Percentiles rank a stretch among this genome's conserved stretches.
phyloP scores from a whole-genome alignment of 257 asterid species.

The Solanum pimpinellifolium region DNA sequence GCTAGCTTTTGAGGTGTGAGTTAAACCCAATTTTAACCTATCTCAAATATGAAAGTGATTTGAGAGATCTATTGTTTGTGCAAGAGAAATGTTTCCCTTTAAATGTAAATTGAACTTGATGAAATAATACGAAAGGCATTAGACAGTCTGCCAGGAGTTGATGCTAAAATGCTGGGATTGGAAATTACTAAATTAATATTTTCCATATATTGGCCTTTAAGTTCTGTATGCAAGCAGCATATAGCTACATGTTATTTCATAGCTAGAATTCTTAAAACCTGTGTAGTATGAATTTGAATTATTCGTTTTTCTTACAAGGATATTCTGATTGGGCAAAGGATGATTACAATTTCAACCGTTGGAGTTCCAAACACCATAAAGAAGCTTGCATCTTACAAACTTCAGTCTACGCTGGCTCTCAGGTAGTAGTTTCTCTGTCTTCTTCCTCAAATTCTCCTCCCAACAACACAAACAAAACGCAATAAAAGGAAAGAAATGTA shows the following conservation, averaged over 20 bases:
- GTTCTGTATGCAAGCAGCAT: background rate
- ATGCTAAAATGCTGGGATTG: background rate
- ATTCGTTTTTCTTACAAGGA: slow-evolving; percentile 34
- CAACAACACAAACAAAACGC: background rate
- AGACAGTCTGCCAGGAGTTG: background rate
- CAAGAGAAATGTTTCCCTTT: background rate
- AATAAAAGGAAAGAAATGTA: background rate
- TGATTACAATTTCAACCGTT: slow-evolving; percentile 95
- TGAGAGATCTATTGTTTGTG: background rate
- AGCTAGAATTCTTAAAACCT: background rate
- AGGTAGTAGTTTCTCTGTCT: slow-evolving; percentile 30
- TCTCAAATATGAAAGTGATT: background rate
- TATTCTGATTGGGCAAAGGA: slow-evolving; percentile 91
- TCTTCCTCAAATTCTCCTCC: background rate
- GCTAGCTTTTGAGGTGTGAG: background rate
- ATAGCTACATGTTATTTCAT: background rate
- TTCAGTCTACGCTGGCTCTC: slow-evolving; percentile 88
- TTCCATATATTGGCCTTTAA: background rate
- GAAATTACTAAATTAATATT: background rate
- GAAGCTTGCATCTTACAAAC: slow-evolving; percentile 80
- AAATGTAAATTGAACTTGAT: background rate
- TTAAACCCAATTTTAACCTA: background rate
- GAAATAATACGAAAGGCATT: background rate
- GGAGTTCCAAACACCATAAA: slow-evolving; percentile 93
- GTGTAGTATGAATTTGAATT: background rate